Evolutionary conservation across 169 alveolate genomes (phyloP), one percentile per base, ranked within the genome.

Genomic region (Perkinsus marinus): DNA sequence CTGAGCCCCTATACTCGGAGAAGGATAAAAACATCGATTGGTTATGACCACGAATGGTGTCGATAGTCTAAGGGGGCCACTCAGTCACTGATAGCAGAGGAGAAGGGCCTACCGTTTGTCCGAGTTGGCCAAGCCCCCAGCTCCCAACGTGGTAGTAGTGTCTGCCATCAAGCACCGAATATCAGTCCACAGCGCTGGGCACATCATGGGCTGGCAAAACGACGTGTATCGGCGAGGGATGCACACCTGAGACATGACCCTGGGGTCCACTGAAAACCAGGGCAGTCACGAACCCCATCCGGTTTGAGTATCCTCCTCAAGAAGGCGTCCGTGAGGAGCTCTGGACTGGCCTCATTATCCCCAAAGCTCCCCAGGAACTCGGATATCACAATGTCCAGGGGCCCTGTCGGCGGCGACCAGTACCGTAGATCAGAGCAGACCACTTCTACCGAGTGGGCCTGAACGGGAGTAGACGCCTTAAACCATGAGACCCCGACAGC

Each of bases 311-410:
- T 94, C 90, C 93, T 68, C 90, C 94, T 13, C 79, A 57, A 26
- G 34, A 57, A 93, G 68, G 96, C 95, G 79, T 95, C 94, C 26
- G 90, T 90, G 34, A 96, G 93, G 90, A 97, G 96, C 92, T 96
- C 98, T 3, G 98, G 98, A 39, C 96, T 93, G 17, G 96, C 94
- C 92, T 96, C 98, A 92, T 96, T 96, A 93, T 96, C 97, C 46
- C 98, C 97, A 93, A 96, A 96, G 39, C 96, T 93, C 41, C 98
- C 98, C 0, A 96, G 92, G 39, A 96, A 90, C 91, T 96, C 98
- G 68, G 96, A 93, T 39, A 96, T 94, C 30, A 96, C 92, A 6
- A 96, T 90, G 92, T 96, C 97, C 43, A 96, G 95, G 90, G 95
- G 92, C 0, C 89, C 92, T 0, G 68, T 39, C 5, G 94, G 92